Evolutionary conservation across 305 asterid genomes (phyloP).

Genomic region (Stenogyne calaminthoides): DNA sequence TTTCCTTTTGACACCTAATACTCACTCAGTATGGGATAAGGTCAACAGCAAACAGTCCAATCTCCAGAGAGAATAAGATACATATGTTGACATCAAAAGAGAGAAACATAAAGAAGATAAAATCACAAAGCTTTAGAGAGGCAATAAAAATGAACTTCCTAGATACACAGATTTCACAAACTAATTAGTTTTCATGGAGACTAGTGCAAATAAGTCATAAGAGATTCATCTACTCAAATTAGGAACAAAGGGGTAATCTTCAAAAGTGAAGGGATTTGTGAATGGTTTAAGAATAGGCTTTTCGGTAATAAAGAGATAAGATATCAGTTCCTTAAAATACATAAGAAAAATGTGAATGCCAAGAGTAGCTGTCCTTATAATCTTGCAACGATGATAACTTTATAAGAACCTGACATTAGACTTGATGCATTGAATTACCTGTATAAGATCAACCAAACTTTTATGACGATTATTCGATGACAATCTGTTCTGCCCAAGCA

Average conservation of each 20-base stretch:
- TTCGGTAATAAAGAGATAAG: neutral
- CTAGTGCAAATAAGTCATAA: neutral
- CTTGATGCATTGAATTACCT: slow-evolving; percentile 46
- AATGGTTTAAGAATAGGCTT: slow-evolving; percentile 8
- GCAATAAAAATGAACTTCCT: neutral
- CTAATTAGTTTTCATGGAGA: neutral
- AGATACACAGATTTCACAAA: neutral
- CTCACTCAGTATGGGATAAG: slow-evolving; percentile 6
- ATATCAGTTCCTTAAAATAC: slow-evolving; percentile 3
- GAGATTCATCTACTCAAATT: slow-evolving; percentile 1
- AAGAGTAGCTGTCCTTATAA: neutral
- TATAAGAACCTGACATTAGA: slow-evolving; percentile 8
- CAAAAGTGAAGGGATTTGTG: neutral
- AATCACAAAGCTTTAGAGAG: neutral
- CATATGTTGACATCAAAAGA: neutral
- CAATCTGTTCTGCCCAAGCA: slow-evolving; percentile 39
- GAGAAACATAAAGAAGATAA: neutral
- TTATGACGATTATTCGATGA: slow-evolving; percentile 58
- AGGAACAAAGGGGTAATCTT: neutral
- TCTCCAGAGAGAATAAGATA: slow-evolving; percentile 8
- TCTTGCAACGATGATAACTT: slow-evolving; percentile 1
- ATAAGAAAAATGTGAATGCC: neutral
- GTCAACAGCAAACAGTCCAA: slow-evolving; percentile 10
- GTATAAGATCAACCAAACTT: slow-evolving; percentile 72
- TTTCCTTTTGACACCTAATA: slow-evolving; percentile 2